These are phyloP conservation scores for Musa beccarii DNA, from an alignment of 176 grass and related monocot genomes.

Conservation along the genomic window DNA sequence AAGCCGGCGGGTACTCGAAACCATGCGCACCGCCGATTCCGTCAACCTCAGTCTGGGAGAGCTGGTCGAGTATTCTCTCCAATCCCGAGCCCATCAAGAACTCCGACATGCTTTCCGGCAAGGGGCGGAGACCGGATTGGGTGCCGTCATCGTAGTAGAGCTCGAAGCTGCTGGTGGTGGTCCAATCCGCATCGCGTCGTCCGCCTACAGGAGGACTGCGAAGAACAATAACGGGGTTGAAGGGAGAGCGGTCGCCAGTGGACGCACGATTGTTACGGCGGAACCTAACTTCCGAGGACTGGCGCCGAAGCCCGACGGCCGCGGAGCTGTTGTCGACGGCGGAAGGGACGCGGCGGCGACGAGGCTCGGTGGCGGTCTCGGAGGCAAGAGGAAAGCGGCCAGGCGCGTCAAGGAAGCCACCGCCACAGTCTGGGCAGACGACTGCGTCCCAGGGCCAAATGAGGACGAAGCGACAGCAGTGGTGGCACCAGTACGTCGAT, in stretches of 20 bases:
- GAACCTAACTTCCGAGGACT: background rate
- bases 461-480: background rate
- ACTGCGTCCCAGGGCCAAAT: constrained; percentile 1
- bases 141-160: background rate
- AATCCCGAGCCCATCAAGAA: constrained; percentile 9
- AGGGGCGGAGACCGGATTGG: constrained; percentile 1
- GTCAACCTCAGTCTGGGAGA: background rate
- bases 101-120: constrained; percentile 7
- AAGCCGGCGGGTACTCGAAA: background rate
- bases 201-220: background rate
- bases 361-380: background rate
- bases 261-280: background rate
- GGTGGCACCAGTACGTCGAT: background rate
- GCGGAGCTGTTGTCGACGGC: background rate
- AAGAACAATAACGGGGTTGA: constrained; percentile 7
- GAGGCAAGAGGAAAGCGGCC: background rate
- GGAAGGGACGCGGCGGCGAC: background rate
- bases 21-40: background rate
- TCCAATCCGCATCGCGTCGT: background rate
- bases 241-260: background rate
- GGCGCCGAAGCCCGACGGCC: background rate
- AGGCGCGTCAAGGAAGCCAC: background rate
- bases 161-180: background rate
- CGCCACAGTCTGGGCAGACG: background rate
- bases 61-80: background rate